Evolutionary conservation across 495 filamentous ascomycete genomes (phyloP), one percentile per base, ranked within the genome.

Genomic region (Geopyxis carbonaria): DNA sequence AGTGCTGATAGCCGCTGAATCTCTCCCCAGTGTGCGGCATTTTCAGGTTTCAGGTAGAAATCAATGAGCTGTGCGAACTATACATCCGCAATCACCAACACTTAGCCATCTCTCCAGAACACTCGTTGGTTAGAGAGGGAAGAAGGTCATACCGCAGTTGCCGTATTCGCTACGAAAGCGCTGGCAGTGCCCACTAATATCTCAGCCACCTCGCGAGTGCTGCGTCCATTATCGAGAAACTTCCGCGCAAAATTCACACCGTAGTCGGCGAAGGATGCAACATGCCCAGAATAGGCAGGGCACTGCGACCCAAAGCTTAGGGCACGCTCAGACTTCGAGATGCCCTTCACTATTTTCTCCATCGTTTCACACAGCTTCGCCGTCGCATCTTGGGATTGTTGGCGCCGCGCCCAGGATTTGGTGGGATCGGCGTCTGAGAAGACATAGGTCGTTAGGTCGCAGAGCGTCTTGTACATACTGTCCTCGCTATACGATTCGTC

Each of bases 371-470:
- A 25, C 4, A 47, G 14, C 11, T 32, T 44, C 2, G 24, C 15
- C n/a, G 44, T 44, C 16, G 49, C 44, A 9, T 58, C 55, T 24
- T 60, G 50, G 1, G 73, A 67, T 28, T 63, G 59, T 28, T 71
- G 62, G 22, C 70, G 70, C 1, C 75, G 64, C 28, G 64, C 63
- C 59, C 77, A 78, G 2, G 76, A 72, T 29, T 70, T 66, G 0
- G 62, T 66, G n/a, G 68, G 62, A 47, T 83, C 78, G 16, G 63
- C 61, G 46, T 80, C 73, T 31, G 75, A 75, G 48, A 78, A 75
- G 33, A 78, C 68, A 45, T 65, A 72, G 15, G 64, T 64, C 48
- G 73, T 76, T 25, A 80, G 63, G 28, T 71, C 58, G 4, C 67
- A 59, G 51, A 78, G 57, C 33, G 73, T 57, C 21, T 64, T 48